Conservation (phyloP, 805 yeast genomes). For the Myxozyma lipomycoides region DNA sequence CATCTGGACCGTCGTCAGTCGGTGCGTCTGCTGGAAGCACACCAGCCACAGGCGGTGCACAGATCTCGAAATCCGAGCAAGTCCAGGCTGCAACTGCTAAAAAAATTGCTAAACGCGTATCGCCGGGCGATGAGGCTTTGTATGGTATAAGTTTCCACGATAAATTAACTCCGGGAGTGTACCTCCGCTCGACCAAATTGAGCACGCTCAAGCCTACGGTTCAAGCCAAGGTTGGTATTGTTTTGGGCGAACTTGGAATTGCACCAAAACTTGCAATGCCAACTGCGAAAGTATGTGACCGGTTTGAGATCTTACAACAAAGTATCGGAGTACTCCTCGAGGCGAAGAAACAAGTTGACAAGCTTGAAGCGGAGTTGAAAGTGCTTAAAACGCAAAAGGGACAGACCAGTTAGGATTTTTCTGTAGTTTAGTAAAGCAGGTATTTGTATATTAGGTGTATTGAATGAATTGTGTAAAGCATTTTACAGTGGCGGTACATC, state of each 20-base stretch:
- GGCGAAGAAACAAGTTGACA: slow-evolving; percentile 80
- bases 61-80: slow-evolving; percentile 17
- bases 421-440: too few relatives aligned
- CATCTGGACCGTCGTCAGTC: slow-evolving; percentile 4
- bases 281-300: slow-evolving; percentile 68
- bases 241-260: slow-evolving; percentile 72
- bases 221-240: slow-evolving; percentile 56
- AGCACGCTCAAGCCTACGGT: slow-evolving; percentile 74
- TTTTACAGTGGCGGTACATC: too few relatives aligned
- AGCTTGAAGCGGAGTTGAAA: slow-evolving; percentile 71
- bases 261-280: slow-evolving; percentile 80
- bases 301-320: slow-evolving; percentile 70
- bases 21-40: background rate
- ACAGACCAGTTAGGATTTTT: background rate
- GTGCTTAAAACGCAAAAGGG: slow-evolving; percentile 34
- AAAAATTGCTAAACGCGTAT: slow-evolving; percentile 20
- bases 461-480: too few relatives aligned
- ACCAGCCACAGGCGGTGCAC: background rate
- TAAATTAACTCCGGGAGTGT: slow-evolving; percentile 62
- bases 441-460: too few relatives aligned
- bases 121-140: slow-evolving; percentile 51
- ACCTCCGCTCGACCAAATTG: slow-evolving; percentile 71
- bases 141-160: slow-evolving; percentile 77
- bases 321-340: slow-evolving; percentile 71
- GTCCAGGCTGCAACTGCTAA: slow-evolving; percentile 20